phyloP scores from a whole-genome alignment of 805 yeast species.

The Suhomyces pyralidae region DNA sequence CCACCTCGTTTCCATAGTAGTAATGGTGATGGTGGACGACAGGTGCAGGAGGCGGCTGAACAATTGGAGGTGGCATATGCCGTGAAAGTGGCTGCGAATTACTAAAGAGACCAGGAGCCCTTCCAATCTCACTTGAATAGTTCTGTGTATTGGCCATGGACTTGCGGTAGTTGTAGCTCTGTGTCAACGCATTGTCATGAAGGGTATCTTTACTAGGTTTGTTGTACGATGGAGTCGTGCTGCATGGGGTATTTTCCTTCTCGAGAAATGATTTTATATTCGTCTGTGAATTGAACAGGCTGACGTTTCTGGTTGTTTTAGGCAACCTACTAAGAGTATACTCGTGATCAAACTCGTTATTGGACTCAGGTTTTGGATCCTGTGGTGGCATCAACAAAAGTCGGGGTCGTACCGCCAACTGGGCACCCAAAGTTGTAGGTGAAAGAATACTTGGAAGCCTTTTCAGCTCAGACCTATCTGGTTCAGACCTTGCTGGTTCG shows the following conservation, averaged over 20 bases:
- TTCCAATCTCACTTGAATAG: not conserved
- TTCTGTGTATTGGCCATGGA: not conserved
- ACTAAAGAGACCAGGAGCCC: not conserved
- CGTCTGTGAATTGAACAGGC: conserved; percentile 12
- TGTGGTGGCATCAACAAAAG: conserved; percentile 1
- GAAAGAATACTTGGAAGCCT: conserved; percentile 21
- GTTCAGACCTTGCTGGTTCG: not conserved
- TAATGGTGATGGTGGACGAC: conserved; percentile 44
- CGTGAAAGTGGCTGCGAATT: not conserved
- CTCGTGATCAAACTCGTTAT: not conserved
- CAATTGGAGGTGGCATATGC: not conserved
- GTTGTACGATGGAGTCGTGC: conserved; percentile 10
- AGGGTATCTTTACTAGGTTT: conserved; percentile 5
- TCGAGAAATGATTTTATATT: conserved; percentile 6
- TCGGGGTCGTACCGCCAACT: conserved; percentile 31
- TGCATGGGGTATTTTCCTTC: conserved; percentile 1
- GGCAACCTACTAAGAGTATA: conserved; percentile 1
- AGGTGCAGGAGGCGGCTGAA: conserved; percentile 11
- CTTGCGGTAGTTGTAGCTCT: conserved; percentile 1
- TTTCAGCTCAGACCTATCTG: conserved; percentile 2
- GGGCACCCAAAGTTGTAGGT: conserved; percentile 43
- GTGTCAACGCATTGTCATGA: not conserved
- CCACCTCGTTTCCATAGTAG: conserved; percentile 25
- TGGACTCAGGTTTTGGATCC: not conserved
- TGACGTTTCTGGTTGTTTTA: conserved; percentile 9